phyloP scores from a whole-genome alignment of 495 filamentous ascomycete species.

The Venustampulla echinocandica region DNA sequence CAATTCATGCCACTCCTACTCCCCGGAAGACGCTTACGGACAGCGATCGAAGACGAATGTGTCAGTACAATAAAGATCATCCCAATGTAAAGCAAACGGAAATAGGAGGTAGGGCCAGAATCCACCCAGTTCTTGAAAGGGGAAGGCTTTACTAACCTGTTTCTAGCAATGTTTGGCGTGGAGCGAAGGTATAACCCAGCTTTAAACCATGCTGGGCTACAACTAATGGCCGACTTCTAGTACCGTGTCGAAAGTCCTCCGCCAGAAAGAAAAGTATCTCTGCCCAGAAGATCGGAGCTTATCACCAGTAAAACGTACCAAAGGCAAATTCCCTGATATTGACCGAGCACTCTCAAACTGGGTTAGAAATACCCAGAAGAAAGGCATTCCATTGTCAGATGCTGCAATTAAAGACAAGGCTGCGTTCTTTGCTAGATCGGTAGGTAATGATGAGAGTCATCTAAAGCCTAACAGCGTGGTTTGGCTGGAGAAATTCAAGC shows the following conservation, averaged over 20 bases:
- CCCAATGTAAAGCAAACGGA: slow-evolving; percentile 95
- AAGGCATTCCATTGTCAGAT: slow-evolving; percentile 70
- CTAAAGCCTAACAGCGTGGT: slow-evolving; percentile 62
- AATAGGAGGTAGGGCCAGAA: slow-evolving; percentile 66
- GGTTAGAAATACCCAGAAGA: slow-evolving; percentile 70
- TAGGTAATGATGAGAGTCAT: slow-evolving; percentile 66
- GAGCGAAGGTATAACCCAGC: slow-evolving; percentile 75
- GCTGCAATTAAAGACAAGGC: slow-evolving; percentile 83
- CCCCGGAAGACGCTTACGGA: slow-evolving; percentile 84
- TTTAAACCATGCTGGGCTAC: not conserved
- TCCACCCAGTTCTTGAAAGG: no score
- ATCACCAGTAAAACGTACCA: slow-evolving; percentile 80
- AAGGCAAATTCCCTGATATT: slow-evolving; percentile 90
- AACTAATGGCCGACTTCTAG: slow-evolving; percentile 39
- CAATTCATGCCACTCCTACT: slow-evolving; percentile 36
- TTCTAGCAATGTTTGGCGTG: slow-evolving; percentile 81
- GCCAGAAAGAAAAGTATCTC: slow-evolving; percentile 95
- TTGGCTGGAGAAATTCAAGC: slow-evolving; percentile 97
- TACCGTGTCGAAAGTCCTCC: slow-evolving; percentile 95
- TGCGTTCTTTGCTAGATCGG: slow-evolving; percentile 70
- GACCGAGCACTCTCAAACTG: slow-evolving; percentile 90
- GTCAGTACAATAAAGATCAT: slow-evolving; percentile 88
- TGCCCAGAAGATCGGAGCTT: slow-evolving; percentile 76
- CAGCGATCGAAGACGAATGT: slow-evolving; percentile 86
- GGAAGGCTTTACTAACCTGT: slow-evolving; percentile 14